These are phyloP conservation scores for Gleditsia sinensis DNA, from an alignment of 306 rosid species.

Conservation along the genomic window DNA sequence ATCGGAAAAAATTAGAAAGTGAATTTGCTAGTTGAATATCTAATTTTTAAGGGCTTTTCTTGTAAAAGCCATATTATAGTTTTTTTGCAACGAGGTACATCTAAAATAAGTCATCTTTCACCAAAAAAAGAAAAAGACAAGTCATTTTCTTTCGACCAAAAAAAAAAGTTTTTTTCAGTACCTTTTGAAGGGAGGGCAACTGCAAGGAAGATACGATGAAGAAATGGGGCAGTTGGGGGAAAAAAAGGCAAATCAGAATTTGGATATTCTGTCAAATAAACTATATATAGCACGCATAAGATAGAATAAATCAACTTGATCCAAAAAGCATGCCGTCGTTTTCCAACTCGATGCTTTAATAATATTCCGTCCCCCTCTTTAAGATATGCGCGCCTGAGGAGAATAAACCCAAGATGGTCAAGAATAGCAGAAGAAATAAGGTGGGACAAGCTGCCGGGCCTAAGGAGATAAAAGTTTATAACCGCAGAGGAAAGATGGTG, in stretches of 20 bases:
- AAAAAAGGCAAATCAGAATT: background rate
- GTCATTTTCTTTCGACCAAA: too few relatives aligned
- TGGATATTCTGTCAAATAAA: constrained; percentile 10
- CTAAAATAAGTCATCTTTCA: too few relatives aligned
- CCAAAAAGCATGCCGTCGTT: constrained; percentile 10
- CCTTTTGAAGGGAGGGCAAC: background rate
- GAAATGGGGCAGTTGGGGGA: background rate
- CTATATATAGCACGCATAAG: background rate
- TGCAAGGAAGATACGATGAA: background rate
- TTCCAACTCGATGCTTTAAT: background rate
- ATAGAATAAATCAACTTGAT: constrained; percentile 13
- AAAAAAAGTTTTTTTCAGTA: background rate
- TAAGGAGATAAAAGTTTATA: too few relatives aligned
- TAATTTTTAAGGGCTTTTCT: background rate
- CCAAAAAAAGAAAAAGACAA: too few relatives aligned
- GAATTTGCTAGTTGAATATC: background rate
- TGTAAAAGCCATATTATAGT: background rate
- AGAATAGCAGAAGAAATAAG: too few relatives aligned
- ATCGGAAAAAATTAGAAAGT: background rate
- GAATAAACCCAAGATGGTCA: too few relatives aligned
- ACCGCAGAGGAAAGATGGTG: too few relatives aligned
- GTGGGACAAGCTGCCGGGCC: too few relatives aligned
- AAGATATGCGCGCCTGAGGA: too few relatives aligned
- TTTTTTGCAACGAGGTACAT: background rate
- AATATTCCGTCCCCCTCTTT: background rate